Evolutionary conservation across 169 alveolate species (phyloP), one percentile per base, ranked within the genome.

Genomic region (Amoebophrya sp.): DNA sequence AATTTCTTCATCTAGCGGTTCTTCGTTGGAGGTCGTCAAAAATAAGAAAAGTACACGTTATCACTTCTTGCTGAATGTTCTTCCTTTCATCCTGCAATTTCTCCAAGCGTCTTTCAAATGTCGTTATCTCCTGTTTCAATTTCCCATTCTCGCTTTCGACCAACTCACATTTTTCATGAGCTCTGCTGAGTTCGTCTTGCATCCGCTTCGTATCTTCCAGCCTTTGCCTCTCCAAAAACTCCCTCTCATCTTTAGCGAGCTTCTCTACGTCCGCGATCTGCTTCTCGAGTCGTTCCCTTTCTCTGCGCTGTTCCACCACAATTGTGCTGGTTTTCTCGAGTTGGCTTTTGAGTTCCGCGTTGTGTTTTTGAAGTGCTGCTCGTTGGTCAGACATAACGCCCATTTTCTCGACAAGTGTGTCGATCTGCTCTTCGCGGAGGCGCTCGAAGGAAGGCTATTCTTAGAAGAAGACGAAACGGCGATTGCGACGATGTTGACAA

Each of bases 331-430:
- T 47, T 47, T 47, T 47, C 29, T 47, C 65, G 29, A 47, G 65
- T 18, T 47, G 65, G 29, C 29, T 47, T 18, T 47, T 47, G 29
- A 47, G 65, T 47, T 47, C 65, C 65, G 18, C 65, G 65, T 47
- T 47, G 65, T 18, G n/a, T n/a, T n/a, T n/a, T n/a, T n/a, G n/a
- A n/a, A n/a, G n/a, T n/a, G n/a, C n/a, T n/a, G n/a, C n/a, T n/a
- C n/a, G n/a, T n/a, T n/a, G n/a, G n/a, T n/a, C n/a, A 10, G 83
- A 65, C 83, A 65, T 29, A 36, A 18, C 36, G 26, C 83, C n/a
- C 83, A 65, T 65, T 65, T 65, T 65, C 83, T 65, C 83, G 83
- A 65, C 83, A 29, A 65, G 33, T 26, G 83, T 65, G 83, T 65
- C 83, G n/a, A 65, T 65, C 83, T 65, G 83, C 26, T 65, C 83